Conservation (phyloP, 2,329 filamentous ascomycete species). For the Colletotrichum spinosum region DNA sequence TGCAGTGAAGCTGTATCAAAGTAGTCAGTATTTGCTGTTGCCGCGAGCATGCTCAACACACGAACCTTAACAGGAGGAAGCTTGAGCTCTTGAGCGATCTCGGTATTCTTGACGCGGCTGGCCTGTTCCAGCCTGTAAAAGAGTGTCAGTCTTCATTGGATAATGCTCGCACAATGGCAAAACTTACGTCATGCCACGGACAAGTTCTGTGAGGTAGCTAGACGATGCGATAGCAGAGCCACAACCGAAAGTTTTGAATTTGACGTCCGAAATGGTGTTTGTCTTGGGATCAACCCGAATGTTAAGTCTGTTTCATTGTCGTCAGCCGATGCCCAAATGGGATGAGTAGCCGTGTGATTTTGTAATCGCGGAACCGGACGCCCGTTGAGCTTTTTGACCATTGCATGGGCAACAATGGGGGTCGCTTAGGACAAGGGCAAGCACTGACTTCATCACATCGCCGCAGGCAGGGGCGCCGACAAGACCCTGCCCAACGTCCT, state of each 20-base stretch:
- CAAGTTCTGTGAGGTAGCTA: slow-evolving; percentile 95
- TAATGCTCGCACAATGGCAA: background rate
- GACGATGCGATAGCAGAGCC: slow-evolving; percentile 94
- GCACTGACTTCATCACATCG: slow-evolving; percentile 82
- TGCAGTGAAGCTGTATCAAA: slow-evolving; percentile 79
- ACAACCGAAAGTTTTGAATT: slow-evolving; percentile 98
- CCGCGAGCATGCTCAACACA: background rate
- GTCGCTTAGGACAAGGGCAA: no score
- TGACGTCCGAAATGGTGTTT: slow-evolving; percentile 92
- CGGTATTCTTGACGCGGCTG: slow-evolving; percentile 91
- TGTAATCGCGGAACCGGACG: background rate
- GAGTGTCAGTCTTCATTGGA: background rate
- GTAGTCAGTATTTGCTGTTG: slow-evolving; percentile 42
- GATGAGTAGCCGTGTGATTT: background rate
- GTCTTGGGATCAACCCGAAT: slow-evolving; percentile 90
- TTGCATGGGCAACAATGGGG: no score
- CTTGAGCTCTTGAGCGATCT: slow-evolving; percentile 97
- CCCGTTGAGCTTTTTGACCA: no score
- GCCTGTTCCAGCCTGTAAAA: slow-evolving; percentile 80
- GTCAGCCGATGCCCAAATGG: background rate
- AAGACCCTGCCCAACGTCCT: slow-evolving; percentile 89
- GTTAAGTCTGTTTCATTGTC: slow-evolving; percentile 63
- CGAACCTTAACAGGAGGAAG: slow-evolving; percentile 86
- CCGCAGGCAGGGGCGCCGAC: slow-evolving; percentile 90
- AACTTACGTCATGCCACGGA: slow-evolving; percentile 86